Evolutionary conservation across 805 yeast genomes (phyloP).

Genomic region (Spathaspora sp.): DNA sequence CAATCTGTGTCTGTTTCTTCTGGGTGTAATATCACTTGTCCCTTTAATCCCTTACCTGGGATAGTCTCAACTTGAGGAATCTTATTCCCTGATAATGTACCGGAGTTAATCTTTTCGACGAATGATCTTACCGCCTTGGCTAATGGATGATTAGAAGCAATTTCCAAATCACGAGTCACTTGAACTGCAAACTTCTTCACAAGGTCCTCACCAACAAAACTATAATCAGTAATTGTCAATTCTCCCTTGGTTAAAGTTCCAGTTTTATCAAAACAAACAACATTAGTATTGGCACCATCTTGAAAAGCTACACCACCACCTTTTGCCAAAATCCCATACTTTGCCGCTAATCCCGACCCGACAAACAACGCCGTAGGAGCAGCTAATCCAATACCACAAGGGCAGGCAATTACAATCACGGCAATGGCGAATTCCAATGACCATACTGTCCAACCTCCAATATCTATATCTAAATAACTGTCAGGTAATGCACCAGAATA

Average conservation of each 20-base stretch:
- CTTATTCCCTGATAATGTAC: conserved; percentile 26
- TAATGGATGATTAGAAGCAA: conserved; percentile 65
- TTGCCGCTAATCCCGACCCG: conserved; percentile 77
- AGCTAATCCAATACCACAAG: conserved; percentile 82
- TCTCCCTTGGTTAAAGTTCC: conserved; percentile 75
- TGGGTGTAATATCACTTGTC: conserved; percentile 29
- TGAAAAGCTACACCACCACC: conserved; percentile 85
- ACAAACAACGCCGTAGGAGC: conserved; percentile 83
- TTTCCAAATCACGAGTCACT: conserved; percentile 55
- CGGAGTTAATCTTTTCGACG: conserved; percentile 23
- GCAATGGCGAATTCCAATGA: conserved; percentile 73
- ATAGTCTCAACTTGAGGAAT: conserved; percentile 49
- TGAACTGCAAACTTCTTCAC: conserved; percentile 35
- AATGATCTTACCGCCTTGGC: conserved; percentile 51
- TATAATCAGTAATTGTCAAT: conserved; percentile 51
- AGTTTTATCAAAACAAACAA: conserved; percentile 74
- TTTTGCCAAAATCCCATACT: conserved; percentile 67
- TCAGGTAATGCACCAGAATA: conserved; percentile 50
- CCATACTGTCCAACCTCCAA: conserved; percentile 78
- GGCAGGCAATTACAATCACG: conserved; percentile 81
- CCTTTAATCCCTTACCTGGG: conserved; percentile 60
- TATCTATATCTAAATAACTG: conserved; percentile 55
- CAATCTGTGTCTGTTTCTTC: conserved; percentile 20
- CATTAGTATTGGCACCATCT: conserved; percentile 61
- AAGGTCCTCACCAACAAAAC: conserved; percentile 18